These are phyloP conservation scores for Pythium rhizo-oryzae DNA, from an alignment of 352 stramenopile species.

Conservation along the genomic window DNA sequence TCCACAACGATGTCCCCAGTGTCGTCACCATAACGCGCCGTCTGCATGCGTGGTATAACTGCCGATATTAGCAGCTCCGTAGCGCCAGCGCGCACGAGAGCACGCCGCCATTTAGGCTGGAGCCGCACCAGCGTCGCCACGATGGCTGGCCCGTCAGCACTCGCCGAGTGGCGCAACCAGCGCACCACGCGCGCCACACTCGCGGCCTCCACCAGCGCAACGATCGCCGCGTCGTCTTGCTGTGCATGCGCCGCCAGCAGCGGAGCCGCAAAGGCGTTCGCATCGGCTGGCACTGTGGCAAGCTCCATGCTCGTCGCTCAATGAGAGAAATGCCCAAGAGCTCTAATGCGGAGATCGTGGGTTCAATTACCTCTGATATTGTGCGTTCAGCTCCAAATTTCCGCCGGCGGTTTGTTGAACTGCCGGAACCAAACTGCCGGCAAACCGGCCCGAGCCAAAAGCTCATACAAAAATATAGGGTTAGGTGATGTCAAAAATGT, in stretches of 20 bases:
- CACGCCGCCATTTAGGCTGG: not conserved
- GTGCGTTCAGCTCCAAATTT: too few species aligned
- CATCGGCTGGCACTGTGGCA: too few species aligned
- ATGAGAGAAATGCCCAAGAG: too few species aligned
- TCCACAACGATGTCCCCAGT: not conserved
- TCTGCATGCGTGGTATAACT: not conserved
- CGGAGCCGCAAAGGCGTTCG: constrained; percentile 5
- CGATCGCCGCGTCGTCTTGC: not conserved
- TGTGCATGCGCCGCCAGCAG: not conserved
- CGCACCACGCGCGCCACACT: not conserved
- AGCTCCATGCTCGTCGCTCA: too few species aligned
- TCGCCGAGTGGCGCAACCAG: not conserved
- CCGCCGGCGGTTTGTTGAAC: too few species aligned
- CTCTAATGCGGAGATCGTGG: too few species aligned
- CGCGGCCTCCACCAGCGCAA: not conserved
- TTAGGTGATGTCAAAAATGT: too few species aligned
- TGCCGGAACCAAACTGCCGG: too few species aligned
- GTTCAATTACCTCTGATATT: too few species aligned
- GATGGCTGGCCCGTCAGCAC: not conserved
- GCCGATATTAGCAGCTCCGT: not conserved
- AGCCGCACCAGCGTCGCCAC: not conserved
- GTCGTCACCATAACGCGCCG: not conserved
- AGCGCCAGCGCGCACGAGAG: constrained; percentile 1
- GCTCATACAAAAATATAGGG: too few species aligned
- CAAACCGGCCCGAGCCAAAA: too few species aligned